Evolutionary conservation across 176 grass and related monocot genomes (phyloP).

Genomic region (Triticum turgidum): DNA sequence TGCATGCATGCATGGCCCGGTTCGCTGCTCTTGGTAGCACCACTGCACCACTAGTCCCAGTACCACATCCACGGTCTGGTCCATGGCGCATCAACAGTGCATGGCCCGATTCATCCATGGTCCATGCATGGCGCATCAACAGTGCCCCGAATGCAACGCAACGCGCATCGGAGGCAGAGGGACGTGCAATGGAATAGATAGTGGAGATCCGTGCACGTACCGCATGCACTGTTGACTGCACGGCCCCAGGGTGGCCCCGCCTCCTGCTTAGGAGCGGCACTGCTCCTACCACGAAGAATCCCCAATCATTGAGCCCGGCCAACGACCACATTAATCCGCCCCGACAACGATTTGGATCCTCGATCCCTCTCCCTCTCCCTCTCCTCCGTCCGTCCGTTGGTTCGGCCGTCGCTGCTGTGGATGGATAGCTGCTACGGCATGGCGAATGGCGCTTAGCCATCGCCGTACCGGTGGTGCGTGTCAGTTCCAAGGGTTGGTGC

Average conservation of each 20-base stretch:
- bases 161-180: not conserved
- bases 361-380: not conserved
- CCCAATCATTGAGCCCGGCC: constrained; percentile 53
- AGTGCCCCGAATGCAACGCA: constrained; percentile 7
- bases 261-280: not conserved
- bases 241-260: not conserved
- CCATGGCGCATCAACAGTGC: constrained; percentile 22
- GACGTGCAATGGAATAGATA: constrained; percentile 28
- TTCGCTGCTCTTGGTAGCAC: not conserved
- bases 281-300: not conserved
- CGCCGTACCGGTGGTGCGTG: not conserved
- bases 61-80: not conserved
- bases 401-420: not conserved
- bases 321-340: constrained; percentile 52
- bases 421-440: not conserved
- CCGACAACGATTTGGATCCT: constrained; percentile 32
- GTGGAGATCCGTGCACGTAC: constrained; percentile 28
- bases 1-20: not conserved
- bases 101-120: not conserved
- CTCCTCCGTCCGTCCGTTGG: not conserved
- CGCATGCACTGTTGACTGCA: constrained; percentile 10
- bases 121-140: constrained; percentile 17
- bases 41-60: not conserved
- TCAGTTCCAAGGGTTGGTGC: constrained; percentile 9
- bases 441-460: not conserved